Base-by-base conservation (phyloP, 345 rosid genomes). In the Salix koriyanagi region DNA sequence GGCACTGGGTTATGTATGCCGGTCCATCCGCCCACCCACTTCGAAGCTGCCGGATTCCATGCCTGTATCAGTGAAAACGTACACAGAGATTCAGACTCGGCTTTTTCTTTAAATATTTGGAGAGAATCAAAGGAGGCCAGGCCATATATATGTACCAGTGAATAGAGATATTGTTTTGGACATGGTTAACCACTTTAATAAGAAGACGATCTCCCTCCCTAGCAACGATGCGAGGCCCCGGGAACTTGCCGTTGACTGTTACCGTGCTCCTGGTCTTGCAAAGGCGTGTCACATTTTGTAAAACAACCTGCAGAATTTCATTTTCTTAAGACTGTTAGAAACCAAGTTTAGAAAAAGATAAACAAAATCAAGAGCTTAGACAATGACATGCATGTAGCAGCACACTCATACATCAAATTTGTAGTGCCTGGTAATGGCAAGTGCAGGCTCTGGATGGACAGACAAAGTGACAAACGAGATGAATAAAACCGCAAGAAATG, bases 211-310 rank as follows among this genome's bases (percentile, higher is more conserved):
- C 72, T 16, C 58, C 37, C 21, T 25, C 58, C 21, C 56, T 25
- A 25, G 72, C 72, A 7, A 42, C 72, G 5, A 69, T 69, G 56
- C 36, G 58, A 69, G 72, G 72, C 15, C 70, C 48, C 9, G 70
- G 70, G 15, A 67, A 37, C 23, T 67, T 16, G 0, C 70, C 48
- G 7, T 69, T 76, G 21, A 61, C 79, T 30, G 79, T 65, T 10
- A 77, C 65, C 65, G 71, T 70, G 65, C 75, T 77, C 62, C 46
- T 77, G 44, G 62, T 70, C 50, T 70, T 64, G 69, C 79, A 77
- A 25, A 77, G 79, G 44, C 79, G 74, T 7, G 79, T 69, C 62
- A 77, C 75, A 46, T 77, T 70, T 32, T 70, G 44, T 28, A 58
- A 42, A 48, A n/a, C 30, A 0, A 77, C 64, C 79, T 77, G 69